phyloP scores from a whole-genome alignment of 768 basidiomycete genomes.

The Trametes sanguinea region DNA sequence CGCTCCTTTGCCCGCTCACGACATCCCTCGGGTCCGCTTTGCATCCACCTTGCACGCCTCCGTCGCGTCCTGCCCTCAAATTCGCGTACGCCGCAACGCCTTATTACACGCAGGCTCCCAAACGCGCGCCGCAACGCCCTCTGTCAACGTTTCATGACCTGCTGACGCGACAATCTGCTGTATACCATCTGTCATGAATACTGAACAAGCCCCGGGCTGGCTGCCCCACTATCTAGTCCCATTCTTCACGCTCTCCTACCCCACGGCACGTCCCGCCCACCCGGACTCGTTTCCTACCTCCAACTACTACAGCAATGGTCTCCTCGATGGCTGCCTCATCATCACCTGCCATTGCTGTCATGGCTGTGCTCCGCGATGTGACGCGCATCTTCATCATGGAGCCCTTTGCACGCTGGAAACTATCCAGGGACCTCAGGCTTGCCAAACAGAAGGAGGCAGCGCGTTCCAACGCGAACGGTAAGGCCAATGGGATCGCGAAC shows the following conservation, averaged over 20 bases:
- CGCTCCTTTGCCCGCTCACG: constrained; percentile 5
- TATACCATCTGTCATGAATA: constrained; percentile 40
- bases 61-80: constrained; percentile 7
- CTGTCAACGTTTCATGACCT: constrained; percentile 32
- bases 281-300: constrained; percentile 76
- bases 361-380: constrained; percentile 85
- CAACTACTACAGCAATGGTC: constrained; percentile 71
- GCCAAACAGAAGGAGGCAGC: constrained; percentile 25
- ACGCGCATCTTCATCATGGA: constrained; percentile 72
- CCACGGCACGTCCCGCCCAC: constrained; percentile 50
- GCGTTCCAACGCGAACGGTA: constrained; percentile 29
- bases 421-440: constrained; percentile 52
- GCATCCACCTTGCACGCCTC: not conserved
- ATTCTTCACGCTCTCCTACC: constrained; percentile 77
- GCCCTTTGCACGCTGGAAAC: constrained; percentile 79
- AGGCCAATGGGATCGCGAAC: constrained; percentile 39
- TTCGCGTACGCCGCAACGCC: not conserved
- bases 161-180: constrained; percentile 34
- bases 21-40: not conserved
- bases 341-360: constrained; percentile 80
- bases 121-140: constrained; percentile 1
- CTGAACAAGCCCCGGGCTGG: constrained; percentile 38
- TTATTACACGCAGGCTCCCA: no score
- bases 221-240: constrained; percentile 59
- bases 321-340: constrained; percentile 76